These are phyloP conservation scores for Tilletia horrida DNA, from an alignment of 1,284 basidiomycete genomes.

Conservation along the genomic window DNA sequence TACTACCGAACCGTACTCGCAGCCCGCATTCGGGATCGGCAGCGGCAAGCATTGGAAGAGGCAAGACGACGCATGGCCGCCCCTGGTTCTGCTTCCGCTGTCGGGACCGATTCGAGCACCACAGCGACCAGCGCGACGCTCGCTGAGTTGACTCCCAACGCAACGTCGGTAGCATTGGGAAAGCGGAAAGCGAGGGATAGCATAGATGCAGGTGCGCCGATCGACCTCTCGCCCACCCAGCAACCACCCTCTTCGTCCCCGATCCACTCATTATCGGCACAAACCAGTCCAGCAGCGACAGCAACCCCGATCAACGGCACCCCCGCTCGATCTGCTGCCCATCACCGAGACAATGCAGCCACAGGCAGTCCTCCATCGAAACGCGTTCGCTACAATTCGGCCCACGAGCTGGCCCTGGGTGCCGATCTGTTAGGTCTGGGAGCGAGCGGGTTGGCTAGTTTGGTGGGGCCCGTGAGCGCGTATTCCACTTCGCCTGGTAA, in stretches of 20 bases:
- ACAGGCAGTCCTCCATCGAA: slow-evolving; percentile 9
- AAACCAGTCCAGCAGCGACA: background rate
- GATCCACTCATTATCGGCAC: background rate
- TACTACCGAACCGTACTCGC: slow-evolving; percentile 34
- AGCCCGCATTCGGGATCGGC: background rate
- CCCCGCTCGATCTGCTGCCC: background rate
- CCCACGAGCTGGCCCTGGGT: background rate
- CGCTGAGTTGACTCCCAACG: too few species aligned
- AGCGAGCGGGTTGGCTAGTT: background rate
- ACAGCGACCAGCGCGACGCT: too few species aligned
- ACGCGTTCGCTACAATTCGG: background rate
- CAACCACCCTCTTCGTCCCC: background rate
- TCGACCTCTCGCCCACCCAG: background rate
- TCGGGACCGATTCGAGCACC: too few species aligned
- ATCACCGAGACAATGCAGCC: background rate
- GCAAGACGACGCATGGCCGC: background rate
- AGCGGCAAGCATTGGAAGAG: background rate
- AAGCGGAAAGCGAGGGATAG: slow-evolving; percentile 10
- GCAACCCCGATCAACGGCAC: background rate
- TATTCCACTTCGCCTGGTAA: background rate
- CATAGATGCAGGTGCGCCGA: background rate
- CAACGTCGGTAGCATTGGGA: background rate
- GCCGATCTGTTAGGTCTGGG: too few species aligned
- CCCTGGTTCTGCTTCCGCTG: background rate
- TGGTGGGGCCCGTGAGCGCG: background rate